These are phyloP conservation scores for Ascochyta viciae-villosae DNA, from an alignment of 2,329 filamentous ascomycete species.

Conservation along the genomic window DNA sequence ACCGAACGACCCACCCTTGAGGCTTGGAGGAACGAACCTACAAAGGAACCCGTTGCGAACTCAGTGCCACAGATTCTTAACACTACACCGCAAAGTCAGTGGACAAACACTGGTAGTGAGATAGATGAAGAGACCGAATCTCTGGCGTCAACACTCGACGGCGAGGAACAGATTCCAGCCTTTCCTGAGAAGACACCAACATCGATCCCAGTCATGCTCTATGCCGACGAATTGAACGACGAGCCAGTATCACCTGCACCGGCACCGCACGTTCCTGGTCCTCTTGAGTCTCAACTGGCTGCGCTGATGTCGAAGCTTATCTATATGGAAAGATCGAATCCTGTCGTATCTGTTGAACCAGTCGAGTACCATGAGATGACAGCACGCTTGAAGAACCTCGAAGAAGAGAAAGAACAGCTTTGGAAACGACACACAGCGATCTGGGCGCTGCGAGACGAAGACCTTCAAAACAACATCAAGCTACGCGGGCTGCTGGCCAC, in stretches of 20 bases:
- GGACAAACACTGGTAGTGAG: neutral
- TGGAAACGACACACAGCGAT: constrained; percentile 50
- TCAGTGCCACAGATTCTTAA: constrained; percentile 23
- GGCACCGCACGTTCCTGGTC: constrained; percentile 41
- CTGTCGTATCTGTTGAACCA: constrained; percentile 45
- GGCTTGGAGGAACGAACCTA: constrained; percentile 20
- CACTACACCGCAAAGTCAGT: constrained; percentile 17
- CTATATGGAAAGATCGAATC: constrained; percentile 45
- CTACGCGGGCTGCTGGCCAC: constrained; percentile 51
- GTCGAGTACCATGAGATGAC: constrained; percentile 47
- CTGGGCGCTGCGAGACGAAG: constrained; percentile 52
- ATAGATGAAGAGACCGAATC: constrained; percentile 44
- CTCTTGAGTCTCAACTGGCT: constrained; percentile 46
- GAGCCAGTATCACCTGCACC: constrained; percentile 27
- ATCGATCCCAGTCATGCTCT: constrained; percentile 22
- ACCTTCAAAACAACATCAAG: constrained; percentile 54
- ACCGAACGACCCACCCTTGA: constrained; percentile 15
- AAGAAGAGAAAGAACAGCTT: constrained; percentile 48
- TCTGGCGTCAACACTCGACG: constrained; percentile 41
- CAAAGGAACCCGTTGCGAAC: constrained; percentile 17
- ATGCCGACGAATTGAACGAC: constrained; percentile 21
- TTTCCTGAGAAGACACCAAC: constrained; percentile 42
- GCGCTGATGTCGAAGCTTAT: constrained; percentile 49
- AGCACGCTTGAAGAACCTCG: constrained; percentile 41
- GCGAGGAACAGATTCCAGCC: constrained; percentile 36